Base-by-base conservation (phyloP, 164 flowering plant species). In the Annona cherimola region DNA sequence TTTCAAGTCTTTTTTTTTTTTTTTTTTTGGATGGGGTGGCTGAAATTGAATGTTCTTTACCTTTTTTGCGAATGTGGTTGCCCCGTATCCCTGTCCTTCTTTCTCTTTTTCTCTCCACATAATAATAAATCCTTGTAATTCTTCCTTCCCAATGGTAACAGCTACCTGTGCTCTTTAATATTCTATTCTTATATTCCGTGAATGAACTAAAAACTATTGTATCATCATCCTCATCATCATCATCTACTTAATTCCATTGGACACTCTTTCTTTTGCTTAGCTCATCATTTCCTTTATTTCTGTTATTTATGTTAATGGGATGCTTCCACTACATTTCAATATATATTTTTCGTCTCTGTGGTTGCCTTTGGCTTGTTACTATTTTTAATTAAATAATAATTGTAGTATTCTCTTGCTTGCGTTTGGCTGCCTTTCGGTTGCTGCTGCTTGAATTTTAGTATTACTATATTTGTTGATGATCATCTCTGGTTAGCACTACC, bases 1-100 rank as follows among this genome's bases (percentile, higher is more conserved):
- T 75, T 74, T 65, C 69, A 72, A 65, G 74, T 72, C 74, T 71
- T 71, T 75, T 62, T 50, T 50, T 65, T 73, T 67, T n/a, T 26
- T 26, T 26, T 26, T 26, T 26, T 26, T 26, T 26, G 35, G 35
- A 26, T 26, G 79, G 45, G 61, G 74, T 66, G 73, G 77, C 71
- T 73, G 42, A 77, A 69, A 72, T 19, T 74, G 68, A 6, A 18
- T 69, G 40, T 46, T 50, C 57, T 50, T 16, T 50, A 2, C 69
- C 12, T 26, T 68, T 68, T 45, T 44, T 20, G 68, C 57, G 54
- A 68, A 61, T 40, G 67, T 68, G 69, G 61, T 42, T 68, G 69
- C 59, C 35, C 19, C 68, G 42, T 39, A 45, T 44, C 45, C 45
- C 57, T 67, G 63, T 63, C 11, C 16, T 57, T 68, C 40, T 7